A percentile compares a stretch with the other conserved stretches of the same genome.
Conservation (phyloP, 345 rosid genomes). For the Fremontodendron californicum region DNA sequence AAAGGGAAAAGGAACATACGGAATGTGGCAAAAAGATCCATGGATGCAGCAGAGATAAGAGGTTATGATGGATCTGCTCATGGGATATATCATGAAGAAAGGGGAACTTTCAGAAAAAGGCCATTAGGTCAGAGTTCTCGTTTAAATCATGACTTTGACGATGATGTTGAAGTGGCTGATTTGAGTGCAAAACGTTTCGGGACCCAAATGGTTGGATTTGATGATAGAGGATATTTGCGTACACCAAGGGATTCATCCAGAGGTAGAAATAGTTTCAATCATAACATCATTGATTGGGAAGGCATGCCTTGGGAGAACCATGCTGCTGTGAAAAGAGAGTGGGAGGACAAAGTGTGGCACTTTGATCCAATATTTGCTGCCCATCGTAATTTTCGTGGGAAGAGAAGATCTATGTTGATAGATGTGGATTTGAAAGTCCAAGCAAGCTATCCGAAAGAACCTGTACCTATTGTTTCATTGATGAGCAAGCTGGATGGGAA, state of each 20-base stretch:
- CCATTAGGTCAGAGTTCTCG: slow-evolving; percentile 32
- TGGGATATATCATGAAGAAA: slow-evolving; percentile 42
- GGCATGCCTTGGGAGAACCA: slow-evolving; percentile 50
- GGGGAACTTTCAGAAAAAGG: slow-evolving; percentile 41
- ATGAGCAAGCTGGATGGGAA: slow-evolving; percentile 73
- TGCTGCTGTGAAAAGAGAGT: slow-evolving; percentile 31
- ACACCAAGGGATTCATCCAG: slow-evolving; percentile 38
- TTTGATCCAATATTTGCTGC: slow-evolving; percentile 37
- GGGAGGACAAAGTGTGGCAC: slow-evolving; percentile 37
- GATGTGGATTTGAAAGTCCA: slow-evolving; percentile 91
- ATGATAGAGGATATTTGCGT: slow-evolving; percentile 34
- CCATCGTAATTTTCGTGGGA: slow-evolving; percentile 40
- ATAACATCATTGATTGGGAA: slow-evolving; percentile 46
- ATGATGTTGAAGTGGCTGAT: slow-evolving; percentile 43
- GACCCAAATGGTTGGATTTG: slow-evolving; percentile 31
- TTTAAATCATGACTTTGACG: slow-evolving; percentile 33
- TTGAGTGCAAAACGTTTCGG: slow-evolving; percentile 37
- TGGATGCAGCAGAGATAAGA: slow-evolving; percentile 28
- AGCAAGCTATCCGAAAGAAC: slow-evolving; percentile 68
- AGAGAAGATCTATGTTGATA: slow-evolving; percentile 40
- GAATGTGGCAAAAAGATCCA: slow-evolving; percentile 45
- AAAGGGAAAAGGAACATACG: slow-evolving; percentile 87
- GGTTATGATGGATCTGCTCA: slow-evolving; percentile 27
- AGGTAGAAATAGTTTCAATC: slow-evolving; percentile 35
- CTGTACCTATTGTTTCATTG: slow-evolving; percentile 77